These are phyloP conservation scores for Verticillium alfalfae DNA, from an alignment of 2,329 filamentous ascomycete genomes.

Conservation along the genomic window DNA sequence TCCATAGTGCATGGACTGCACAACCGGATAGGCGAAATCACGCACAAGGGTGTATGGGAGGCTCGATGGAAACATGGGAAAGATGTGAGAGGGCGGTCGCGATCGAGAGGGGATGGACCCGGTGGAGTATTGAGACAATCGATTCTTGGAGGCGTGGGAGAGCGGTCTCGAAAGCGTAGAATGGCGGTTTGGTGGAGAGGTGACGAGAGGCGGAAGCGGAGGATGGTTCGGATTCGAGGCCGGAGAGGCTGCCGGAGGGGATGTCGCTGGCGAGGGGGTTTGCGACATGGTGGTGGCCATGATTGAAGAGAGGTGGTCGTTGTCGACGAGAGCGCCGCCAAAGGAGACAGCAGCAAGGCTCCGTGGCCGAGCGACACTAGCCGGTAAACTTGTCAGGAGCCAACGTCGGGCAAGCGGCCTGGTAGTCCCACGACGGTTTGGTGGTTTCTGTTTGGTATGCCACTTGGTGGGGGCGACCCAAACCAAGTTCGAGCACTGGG, in stretches of 20 bases:
- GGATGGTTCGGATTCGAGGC: conserved; percentile 46
- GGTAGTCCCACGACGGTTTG: neutral
- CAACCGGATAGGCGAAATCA: conserved; percentile 85
- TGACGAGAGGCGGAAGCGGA: conserved; percentile 50
- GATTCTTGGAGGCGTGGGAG: conserved; percentile 74
- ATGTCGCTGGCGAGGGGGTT: conserved; percentile 47
- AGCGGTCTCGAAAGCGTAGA: conserved; percentile 59
- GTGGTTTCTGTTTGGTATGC: neutral
- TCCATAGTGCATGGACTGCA: conserved; percentile 88
- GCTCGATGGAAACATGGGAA: conserved; percentile 79
- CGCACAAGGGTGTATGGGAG: conserved; percentile 85
- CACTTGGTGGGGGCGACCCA: neutral
- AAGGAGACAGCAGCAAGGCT: conserved; percentile 9
- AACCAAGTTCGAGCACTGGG: neutral
- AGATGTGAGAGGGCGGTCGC: conserved; percentile 73
- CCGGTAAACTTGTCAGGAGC: neutral
- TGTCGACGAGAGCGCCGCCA: conserved; percentile 21
- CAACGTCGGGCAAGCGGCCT: neutral
- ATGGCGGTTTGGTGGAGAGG: conserved; percentile 51
- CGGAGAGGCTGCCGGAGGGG: conserved; percentile 41
- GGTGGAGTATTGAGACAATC: conserved; percentile 78
- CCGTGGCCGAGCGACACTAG: neutral
- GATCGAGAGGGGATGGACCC: conserved; percentile 65
- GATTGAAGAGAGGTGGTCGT: neutral
- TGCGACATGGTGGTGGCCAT: conserved; percentile 54